Evolutionary conservation across 352 stramenopile species (phyloP), one percentile per base, ranked within the genome.

Genomic region (Blastocystis sp.): DNA sequence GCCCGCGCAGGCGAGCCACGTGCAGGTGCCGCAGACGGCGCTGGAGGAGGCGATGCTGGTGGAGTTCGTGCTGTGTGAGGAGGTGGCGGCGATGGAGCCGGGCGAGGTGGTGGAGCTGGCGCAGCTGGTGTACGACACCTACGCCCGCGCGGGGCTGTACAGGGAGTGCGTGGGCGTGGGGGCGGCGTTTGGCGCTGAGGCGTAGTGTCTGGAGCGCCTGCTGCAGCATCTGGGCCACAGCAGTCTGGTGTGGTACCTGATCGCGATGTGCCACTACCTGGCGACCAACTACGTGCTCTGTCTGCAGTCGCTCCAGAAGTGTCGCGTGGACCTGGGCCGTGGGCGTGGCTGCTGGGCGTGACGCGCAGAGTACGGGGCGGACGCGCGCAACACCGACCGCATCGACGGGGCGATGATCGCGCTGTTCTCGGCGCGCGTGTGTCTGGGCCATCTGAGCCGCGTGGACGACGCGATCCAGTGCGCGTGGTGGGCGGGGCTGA

Each of bases 371-470:
- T 59, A 76, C 34, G 34, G 65, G 14, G 65, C 14, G 52, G 17
- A 34, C 2, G 43, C 43, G 34, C 23, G 52, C 11, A 76, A 76
- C 1, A 76, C 65, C 7, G 23, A 76, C 9, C 9, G 21, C 5
- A 38, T 76, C 23, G 65, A 76, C 43, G 14, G 10, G 38, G 43
- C 65, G 10, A 76, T 76, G 38, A 11, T 38, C 14, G 11, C 52
- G 14, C n/a, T 76, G 65, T 76, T 76, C 23, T 76, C 65, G 14
- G 65, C 65, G 9, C 65, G 65, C 14, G 65, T 76, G 14, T 76
- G 65, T 41, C 11, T 76, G 65, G 43, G 23, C 19, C 65, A 76
- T 76, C n/a, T 76, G 65, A 76, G n/a, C n/a, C 65, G 65, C 17
- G 23, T 76, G 10, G 65, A 76, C n/a, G 65, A 76, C n/a, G 43